Percentiles rank a stretch among this genome's conserved stretches.
Evolutionary conservation across 306 rosid genomes (phyloP).

Genomic region (Aeschynomene evenia): DNA sequence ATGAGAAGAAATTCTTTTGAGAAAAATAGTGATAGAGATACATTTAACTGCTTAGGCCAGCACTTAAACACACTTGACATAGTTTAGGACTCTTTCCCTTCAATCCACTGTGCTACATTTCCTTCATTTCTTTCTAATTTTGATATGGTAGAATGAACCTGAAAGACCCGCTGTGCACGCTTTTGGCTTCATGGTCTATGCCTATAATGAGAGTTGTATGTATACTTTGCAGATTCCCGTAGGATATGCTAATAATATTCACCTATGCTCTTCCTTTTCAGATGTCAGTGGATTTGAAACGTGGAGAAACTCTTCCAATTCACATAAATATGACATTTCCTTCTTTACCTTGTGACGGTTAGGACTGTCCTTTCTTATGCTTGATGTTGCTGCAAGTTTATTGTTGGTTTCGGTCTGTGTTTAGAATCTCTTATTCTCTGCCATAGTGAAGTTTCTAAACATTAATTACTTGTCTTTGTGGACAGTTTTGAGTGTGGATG

Average conservation of each 20-base stretch:
- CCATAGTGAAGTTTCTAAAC: conserved; percentile 20
- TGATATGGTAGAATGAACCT: not conserved
- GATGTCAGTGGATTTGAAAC: conserved; percentile 97
- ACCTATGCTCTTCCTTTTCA: conserved; percentile 34
- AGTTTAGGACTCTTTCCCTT: not conserved
- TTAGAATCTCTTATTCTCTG: not conserved
- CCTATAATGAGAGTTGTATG: not conserved
- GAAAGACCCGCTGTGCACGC: not conserved
- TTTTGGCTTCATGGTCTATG: not conserved
- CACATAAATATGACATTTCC: conserved; percentile 95
- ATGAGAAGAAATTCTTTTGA: not conserved
- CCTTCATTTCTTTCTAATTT: not conserved
- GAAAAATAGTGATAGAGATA: not conserved
- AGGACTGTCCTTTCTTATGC: conserved; percentile 28
- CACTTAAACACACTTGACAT: not conserved
- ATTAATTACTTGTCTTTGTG: conserved; percentile 16
- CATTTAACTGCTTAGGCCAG: not conserved
- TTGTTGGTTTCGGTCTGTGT: not conserved
- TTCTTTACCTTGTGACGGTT: conserved; percentile 94
- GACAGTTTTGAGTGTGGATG: conserved; percentile 91
- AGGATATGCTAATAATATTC: conserved; percentile 2
- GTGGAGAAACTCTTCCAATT: conserved; percentile 96
- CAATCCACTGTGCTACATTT: not conserved
- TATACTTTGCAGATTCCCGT: not conserved
- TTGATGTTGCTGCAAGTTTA: conserved; percentile 17